Conservation (phyloP, 805 yeast species). For the Danielozyma ontarioensis region DNA sequence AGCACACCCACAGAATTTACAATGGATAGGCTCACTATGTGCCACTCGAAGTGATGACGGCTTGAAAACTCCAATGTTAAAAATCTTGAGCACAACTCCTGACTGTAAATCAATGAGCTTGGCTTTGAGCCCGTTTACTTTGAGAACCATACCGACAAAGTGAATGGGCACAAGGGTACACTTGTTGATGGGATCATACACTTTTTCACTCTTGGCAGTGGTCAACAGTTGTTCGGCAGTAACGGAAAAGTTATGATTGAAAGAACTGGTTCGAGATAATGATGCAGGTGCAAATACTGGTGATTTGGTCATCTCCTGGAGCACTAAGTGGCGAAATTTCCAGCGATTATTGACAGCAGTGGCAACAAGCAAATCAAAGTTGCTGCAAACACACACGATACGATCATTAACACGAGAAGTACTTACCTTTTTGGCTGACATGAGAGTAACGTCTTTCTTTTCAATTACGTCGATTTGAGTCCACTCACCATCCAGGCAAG, state of each 20-base stretch:
- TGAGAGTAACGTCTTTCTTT: constrained; percentile 31
- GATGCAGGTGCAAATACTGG: constrained; percentile 7
- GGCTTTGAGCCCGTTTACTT: constrained; percentile 51
- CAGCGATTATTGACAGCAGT: constrained; percentile 63
- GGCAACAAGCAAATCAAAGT: constrained; percentile 53
- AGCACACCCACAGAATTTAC: constrained; percentile 88
- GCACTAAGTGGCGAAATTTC: constrained; percentile 49
- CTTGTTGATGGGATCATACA: constrained; percentile 35
- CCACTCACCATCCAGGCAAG: constrained; percentile 42
- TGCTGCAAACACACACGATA: constrained; percentile 48
- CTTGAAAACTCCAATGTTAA: constrained; percentile 59
- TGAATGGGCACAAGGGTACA: constrained; percentile 50
- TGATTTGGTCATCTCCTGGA: constrained; percentile 43
- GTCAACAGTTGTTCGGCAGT: constrained; percentile 1
- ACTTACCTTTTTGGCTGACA: constrained; percentile 48
- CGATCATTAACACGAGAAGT: constrained; percentile 77
- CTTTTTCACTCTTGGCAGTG: constrained; percentile 5
- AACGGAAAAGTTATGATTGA: constrained; percentile 11
- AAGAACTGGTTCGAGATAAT: constrained; percentile 4
- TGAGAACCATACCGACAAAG: constrained; percentile 69
- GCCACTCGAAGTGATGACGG: constrained; percentile 60
- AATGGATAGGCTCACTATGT: constrained; percentile 83
- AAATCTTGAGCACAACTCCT: constrained; percentile 60
- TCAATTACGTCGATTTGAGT: constrained; percentile 5
- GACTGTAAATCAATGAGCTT: constrained; percentile 75